Percentiles rank a stretch among this genome's conserved stretches.
phyloP scores from a whole-genome alignment of 192 early-diverging fungal species.

The Podila horticola region DNA sequence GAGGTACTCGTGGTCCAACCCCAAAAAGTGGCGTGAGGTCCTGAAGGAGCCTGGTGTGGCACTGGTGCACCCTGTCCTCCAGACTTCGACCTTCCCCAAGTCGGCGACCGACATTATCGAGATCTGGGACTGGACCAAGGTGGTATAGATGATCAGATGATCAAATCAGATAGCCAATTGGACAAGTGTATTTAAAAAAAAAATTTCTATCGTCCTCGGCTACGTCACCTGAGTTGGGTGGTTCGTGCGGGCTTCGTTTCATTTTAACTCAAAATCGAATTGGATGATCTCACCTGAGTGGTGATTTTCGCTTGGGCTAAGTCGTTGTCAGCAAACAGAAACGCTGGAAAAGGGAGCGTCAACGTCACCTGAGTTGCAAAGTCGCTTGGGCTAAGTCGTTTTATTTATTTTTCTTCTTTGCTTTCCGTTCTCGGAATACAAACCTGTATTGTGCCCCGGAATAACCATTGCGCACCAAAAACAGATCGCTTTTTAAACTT shows the following conservation, averaged over 20 bases:
- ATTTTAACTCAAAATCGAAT: too few relatives aligned
- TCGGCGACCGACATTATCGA: too few relatives aligned
- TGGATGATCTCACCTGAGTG: conserved; percentile 15
- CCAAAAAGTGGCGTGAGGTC: background rate
- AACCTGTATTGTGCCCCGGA: background rate
- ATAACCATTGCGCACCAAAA: background rate
- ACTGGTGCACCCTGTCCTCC: background rate
- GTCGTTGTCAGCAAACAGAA: background rate
- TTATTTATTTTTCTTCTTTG: conserved; percentile 13
- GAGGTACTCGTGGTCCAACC: background rate
- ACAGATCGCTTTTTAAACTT: background rate
- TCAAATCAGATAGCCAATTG: too few relatives aligned
- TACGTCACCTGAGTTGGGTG: too few relatives aligned
- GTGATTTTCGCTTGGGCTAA: conserved; percentile 2
- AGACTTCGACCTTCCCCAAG: too few relatives aligned
- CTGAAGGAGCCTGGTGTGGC: background rate
- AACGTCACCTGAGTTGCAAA: conserved; percentile 12
- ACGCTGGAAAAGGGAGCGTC: too few relatives aligned
- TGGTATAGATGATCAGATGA: too few relatives aligned
- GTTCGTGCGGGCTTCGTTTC: too few relatives aligned
- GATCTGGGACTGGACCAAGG: too few relatives aligned
- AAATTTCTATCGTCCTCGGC: too few relatives aligned
- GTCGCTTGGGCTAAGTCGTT: conserved; percentile 9
- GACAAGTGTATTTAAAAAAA: too few relatives aligned
- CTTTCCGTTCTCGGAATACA: conserved; percentile 23